phyloP scores from a whole-genome alignment of 2,329 filamentous ascomycete species.

The Fusarium bactridioides region DNA sequence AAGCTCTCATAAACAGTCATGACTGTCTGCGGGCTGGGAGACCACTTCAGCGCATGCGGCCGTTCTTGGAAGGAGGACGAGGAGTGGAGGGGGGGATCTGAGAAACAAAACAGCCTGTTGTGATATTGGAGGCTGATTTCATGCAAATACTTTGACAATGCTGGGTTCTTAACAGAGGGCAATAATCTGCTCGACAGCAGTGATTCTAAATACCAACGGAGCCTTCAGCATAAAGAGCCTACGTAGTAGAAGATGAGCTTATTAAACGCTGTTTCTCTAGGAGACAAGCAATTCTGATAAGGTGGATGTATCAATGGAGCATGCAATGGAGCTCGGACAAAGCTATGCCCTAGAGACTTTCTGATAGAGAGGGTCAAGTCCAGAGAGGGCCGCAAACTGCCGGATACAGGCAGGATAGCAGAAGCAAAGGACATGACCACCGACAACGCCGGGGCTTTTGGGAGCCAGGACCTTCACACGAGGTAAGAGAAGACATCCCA shows the following conservation, averaged over 20 bases:
- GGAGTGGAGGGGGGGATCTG: slow-evolving; percentile 41
- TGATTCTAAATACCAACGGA: slow-evolving; percentile 1
- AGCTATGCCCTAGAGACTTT: slow-evolving; percentile 39
- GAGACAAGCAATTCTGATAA: slow-evolving; percentile 35
- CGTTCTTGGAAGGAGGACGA: slow-evolving; percentile 59
- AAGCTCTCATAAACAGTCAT: slow-evolving; percentile 34
- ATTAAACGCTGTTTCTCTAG: slow-evolving; percentile 29
- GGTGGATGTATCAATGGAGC: slow-evolving; percentile 34
- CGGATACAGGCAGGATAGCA: slow-evolving; percentile 37
- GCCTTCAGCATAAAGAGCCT: slow-evolving; percentile 15
- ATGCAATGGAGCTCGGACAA: slow-evolving; percentile 38
- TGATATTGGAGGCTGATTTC: slow-evolving; percentile 36
- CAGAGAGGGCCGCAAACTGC: slow-evolving; percentile 40
- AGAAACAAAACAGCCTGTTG: slow-evolving; percentile 39
- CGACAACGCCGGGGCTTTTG: slow-evolving; percentile 27
- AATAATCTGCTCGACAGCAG: slow-evolving; percentile 24
- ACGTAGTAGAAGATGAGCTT: slow-evolving; percentile 29
- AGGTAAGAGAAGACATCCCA: slow-evolving; percentile 39
- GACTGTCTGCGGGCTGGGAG: slow-evolving; percentile 39
- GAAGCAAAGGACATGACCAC: slow-evolving; percentile 30
- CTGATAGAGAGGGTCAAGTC: slow-evolving; percentile 35
- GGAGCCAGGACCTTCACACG: slow-evolving; percentile 35
- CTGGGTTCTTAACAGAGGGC: slow-evolving; percentile 32
- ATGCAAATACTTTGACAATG: slow-evolving; percentile 33
- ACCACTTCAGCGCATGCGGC: slow-evolving; percentile 52